Conservation (phyloP, 2,329 filamentous ascomycete genomes). For the Stylonectria norvegica region DNA sequence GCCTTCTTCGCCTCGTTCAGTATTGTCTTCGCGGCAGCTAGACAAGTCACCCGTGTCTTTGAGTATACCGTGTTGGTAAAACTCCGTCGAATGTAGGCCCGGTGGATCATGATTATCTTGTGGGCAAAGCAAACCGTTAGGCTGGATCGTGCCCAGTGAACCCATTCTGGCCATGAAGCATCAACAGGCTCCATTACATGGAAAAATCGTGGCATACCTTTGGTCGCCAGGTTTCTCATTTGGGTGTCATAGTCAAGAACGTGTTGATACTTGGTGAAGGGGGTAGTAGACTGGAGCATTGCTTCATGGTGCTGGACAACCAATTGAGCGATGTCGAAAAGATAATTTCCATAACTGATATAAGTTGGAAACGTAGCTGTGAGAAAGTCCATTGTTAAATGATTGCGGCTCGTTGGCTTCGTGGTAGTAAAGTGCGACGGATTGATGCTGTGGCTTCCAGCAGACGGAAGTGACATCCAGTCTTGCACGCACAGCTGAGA, state of each 20-base stretch:
- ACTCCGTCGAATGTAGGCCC: slow-evolving; percentile 34
- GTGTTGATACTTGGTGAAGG: slow-evolving; percentile 35
- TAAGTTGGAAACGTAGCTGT: slow-evolving; percentile 4
- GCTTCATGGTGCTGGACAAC: slow-evolving; percentile 34
- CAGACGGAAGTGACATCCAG: slow-evolving; percentile 24
- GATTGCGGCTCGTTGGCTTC: slow-evolving; percentile 3
- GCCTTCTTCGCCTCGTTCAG: slow-evolving; percentile 27
- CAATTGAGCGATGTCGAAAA: slow-evolving; percentile 31
- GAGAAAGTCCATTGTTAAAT: slow-evolving; percentile 3
- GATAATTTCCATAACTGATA: slow-evolving; percentile 30
- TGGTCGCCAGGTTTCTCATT: slow-evolving; percentile 33
- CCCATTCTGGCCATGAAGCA: slow-evolving; percentile 29
- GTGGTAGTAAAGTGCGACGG: slow-evolving; percentile 1
- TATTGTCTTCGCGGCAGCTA: slow-evolving; percentile 39
- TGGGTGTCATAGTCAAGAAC: slow-evolving; percentile 32
- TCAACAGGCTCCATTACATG: slow-evolving; percentile 27
- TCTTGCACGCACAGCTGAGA: slow-evolving; percentile 37
- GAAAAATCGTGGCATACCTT: slow-evolving; percentile 27
- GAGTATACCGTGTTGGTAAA: slow-evolving; percentile 31
- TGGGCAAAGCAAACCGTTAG: slow-evolving; percentile 38
- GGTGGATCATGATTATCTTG: slow-evolving; percentile 42
- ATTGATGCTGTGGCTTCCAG: slow-evolving; percentile 2
- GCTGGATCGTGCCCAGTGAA: slow-evolving; percentile 33
- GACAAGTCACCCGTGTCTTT: slow-evolving; percentile 34
- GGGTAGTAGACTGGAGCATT: slow-evolving; percentile 30